phyloP scores from a whole-genome alignment of 179 eudicot genomes.

The Amaranthus tricolor region DNA sequence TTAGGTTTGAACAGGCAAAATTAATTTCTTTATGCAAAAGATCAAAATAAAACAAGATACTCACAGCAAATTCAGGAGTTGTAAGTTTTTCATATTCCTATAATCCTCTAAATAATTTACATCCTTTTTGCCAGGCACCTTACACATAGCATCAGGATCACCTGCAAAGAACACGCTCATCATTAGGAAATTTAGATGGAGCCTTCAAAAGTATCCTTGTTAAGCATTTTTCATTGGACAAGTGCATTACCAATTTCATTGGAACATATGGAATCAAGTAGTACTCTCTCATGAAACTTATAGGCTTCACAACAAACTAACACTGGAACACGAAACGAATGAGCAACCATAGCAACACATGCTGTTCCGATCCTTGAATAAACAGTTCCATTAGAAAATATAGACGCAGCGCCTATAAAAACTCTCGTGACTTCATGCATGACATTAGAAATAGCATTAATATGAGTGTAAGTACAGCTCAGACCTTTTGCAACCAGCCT shows the following conservation, averaged over 20 bases:
- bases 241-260: conserved; percentile 77
- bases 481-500: conserved; percentile 80
- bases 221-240: not conserved
- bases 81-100: conserved; percentile 59
- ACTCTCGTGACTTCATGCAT: conserved; percentile 94
- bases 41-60: conserved; percentile 21
- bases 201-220: not conserved
- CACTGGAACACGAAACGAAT: conserved; percentile 87
- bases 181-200: not conserved
- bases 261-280: conserved; percentile 91
- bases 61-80: conserved; percentile 79
- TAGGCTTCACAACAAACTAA: conserved; percentile 92
- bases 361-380: conserved; percentile 96
- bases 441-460: conserved; percentile 83
- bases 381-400: conserved; percentile 82
- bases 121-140: conserved; percentile 64
- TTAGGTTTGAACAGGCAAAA: not conserved
- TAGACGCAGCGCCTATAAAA: conserved; percentile 83
- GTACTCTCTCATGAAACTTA: conserved; percentile 93
- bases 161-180: conserved; percentile 40
- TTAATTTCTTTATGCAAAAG: not conserved
- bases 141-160: conserved; percentile 72
- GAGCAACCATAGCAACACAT: conserved; percentile 96
- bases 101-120: conserved; percentile 56
- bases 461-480: conserved; percentile 81